phyloP scores from a whole-genome alignment of 2,329 filamentous ascomycete species.

The Diaporthe ilicicola region DNA sequence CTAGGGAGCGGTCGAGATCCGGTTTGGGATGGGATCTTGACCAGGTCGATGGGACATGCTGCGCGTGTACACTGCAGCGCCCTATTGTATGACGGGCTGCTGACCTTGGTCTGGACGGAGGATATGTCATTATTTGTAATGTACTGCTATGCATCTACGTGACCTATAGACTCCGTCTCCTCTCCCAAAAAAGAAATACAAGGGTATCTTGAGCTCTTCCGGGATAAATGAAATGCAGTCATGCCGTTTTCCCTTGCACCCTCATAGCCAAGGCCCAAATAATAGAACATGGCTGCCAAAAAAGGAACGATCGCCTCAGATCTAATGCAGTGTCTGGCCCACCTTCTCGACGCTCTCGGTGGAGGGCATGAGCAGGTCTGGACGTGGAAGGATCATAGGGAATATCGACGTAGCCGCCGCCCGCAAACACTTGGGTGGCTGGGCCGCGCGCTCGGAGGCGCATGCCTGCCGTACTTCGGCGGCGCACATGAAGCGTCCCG shows the following conservation, averaged over 20 bases:
- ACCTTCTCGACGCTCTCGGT: neutral
- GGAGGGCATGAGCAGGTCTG: neutral
- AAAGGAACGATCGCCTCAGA: neutral
- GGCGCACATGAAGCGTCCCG: neutral
- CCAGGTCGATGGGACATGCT: too few species aligned
- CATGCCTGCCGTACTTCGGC: neutral
- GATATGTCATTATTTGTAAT: neutral
- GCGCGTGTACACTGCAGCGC: too few species aligned
- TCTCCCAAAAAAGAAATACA: neutral
- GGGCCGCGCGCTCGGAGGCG: neutral
- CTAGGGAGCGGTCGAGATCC: too few species aligned
- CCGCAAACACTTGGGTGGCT: slow-evolving; percentile 18
- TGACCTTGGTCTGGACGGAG: neutral
- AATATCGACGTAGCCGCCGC: slow-evolving; percentile 15
- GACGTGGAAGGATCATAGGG: neutral
- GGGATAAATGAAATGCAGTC: neutral
- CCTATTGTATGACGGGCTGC: neutral
- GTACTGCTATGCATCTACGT: neutral
- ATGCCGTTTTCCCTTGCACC: neutral
- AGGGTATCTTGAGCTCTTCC: slow-evolving; percentile 17
- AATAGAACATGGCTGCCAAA: neutral
- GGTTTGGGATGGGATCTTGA: too few species aligned
- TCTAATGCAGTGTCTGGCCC: neutral
- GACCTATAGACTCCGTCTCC: neutral
- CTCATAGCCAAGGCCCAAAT: neutral